Conservation (phyloP, 257 asterid genomes). For the Penstemon davidsonii region DNA sequence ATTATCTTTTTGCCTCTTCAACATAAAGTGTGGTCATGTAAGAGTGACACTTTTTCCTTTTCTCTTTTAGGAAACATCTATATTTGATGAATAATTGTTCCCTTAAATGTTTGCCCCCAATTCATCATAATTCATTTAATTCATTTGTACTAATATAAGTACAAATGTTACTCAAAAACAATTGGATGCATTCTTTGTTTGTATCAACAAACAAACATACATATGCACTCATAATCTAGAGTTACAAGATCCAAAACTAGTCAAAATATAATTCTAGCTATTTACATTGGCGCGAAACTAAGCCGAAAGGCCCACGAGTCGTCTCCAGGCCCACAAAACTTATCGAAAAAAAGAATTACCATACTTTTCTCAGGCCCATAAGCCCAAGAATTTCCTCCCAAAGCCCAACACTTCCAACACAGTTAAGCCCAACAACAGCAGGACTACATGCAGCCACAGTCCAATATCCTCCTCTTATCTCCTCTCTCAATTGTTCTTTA, state of each 20-base stretch:
- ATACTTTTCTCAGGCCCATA: slow-evolving; percentile 66
- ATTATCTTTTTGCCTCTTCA: not conserved
- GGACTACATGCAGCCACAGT: slow-evolving; percentile 82
- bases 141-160: not conserved
- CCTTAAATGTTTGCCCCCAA: not conserved
- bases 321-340: not conserved
- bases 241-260: not conserved
- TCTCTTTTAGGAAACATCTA: not conserved
- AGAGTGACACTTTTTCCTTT: not conserved
- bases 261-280: not conserved
- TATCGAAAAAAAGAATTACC: slow-evolving; percentile 31
- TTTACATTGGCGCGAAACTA: not conserved
- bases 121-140: no score
- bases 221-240: not conserved
- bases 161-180: not conserved
- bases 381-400: slow-evolving; percentile 79
- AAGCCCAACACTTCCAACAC: slow-evolving; percentile 61
- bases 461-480: slow-evolving; percentile 84
- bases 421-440: slow-evolving; percentile 51
- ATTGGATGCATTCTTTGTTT: not conserved
- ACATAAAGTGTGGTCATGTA: not conserved
- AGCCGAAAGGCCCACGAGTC: not conserved
- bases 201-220: not conserved
- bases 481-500: slow-evolving; percentile 62
- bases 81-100: slow-evolving; percentile 8